phyloP scores from a whole-genome alignment of 371 early-diverging fungal genomes.

The Zopfochytrium polystomum region DNA sequence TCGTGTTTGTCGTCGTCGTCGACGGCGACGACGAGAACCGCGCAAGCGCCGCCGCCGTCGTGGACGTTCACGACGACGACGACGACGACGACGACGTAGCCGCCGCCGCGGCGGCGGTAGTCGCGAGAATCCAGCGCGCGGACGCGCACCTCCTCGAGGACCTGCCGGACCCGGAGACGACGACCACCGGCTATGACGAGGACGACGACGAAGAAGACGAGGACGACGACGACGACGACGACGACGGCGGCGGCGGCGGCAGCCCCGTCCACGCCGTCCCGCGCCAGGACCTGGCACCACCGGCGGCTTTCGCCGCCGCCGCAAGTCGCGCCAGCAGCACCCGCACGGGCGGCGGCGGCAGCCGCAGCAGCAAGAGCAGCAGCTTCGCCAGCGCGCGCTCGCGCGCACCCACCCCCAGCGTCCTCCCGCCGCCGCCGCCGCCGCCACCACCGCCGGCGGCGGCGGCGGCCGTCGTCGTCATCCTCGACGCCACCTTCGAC shows the following conservation, averaged over 20 bases:
- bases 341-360: not conserved
- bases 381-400: no score
- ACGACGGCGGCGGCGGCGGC: not conserved
- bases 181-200: not conserved
- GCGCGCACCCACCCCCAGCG: no score
- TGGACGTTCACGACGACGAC: not conserved
- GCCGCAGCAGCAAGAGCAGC: no score
- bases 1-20: no score
- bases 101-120: no score
- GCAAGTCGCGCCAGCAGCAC: not conserved
- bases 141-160: conserved; percentile 28
- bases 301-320: not conserved
- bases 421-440: no score
- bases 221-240: conserved; percentile 2
- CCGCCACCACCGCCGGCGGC: no score
- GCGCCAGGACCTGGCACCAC: not conserved
- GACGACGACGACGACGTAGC: no score
- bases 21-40: not conserved
- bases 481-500: not conserved
- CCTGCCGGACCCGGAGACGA: conserved; percentile 26
- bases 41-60: not conserved
- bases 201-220: conserved; percentile 6
- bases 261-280: not conserved
- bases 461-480: no score
- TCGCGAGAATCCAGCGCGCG: not conserved